phyloP scores from a whole-genome alignment of 495 filamentous ascomycete genomes.

The Tetracladium setigerum region DNA sequence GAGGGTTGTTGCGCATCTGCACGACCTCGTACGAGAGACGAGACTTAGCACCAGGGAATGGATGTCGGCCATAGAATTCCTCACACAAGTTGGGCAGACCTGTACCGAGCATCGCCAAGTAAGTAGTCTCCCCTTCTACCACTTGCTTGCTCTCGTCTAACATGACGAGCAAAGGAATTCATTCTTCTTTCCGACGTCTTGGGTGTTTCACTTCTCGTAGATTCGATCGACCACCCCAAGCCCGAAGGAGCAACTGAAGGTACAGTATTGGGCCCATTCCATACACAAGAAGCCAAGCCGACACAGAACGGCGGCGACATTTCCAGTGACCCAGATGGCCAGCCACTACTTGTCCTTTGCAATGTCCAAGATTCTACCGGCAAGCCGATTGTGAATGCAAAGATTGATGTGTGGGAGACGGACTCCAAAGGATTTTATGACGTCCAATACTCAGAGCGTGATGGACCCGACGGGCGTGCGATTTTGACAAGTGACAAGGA shows the following conservation, averaged over 20 bases:
- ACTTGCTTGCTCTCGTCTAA: no score
- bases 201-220: conserved; percentile 82
- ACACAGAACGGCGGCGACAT: conserved; percentile 59
- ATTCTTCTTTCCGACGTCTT: conserved; percentile 90
- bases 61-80: conserved; percentile 64
- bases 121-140: conserved; percentile 11
- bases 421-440: conserved; percentile 84
- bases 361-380: conserved; percentile 63
- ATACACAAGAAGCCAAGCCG: conserved; percentile 77
- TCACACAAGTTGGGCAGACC: conserved; percentile 68
- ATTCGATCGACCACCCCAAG: conserved; percentile 89
- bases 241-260: conserved; percentile 70
- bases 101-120: conserved; percentile 63
- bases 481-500: conserved; percentile 63
- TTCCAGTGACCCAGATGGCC: conserved; percentile 61
- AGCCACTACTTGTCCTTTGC: conserved; percentile 71
- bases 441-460: conserved; percentile 67
- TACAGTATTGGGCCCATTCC: conserved; percentile 87
- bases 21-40: conserved; percentile 79
- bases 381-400: conserved; percentile 58
- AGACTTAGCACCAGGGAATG: conserved; percentile 72
- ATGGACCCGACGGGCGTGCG: conserved; percentile 71
- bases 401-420: conserved; percentile 92
- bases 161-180: no score
- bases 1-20: conserved; percentile 67